These are phyloP conservation scores for Mortierella antarctica DNA, from an alignment of 192 early-diverging fungal species.

Conservation along the genomic window DNA sequence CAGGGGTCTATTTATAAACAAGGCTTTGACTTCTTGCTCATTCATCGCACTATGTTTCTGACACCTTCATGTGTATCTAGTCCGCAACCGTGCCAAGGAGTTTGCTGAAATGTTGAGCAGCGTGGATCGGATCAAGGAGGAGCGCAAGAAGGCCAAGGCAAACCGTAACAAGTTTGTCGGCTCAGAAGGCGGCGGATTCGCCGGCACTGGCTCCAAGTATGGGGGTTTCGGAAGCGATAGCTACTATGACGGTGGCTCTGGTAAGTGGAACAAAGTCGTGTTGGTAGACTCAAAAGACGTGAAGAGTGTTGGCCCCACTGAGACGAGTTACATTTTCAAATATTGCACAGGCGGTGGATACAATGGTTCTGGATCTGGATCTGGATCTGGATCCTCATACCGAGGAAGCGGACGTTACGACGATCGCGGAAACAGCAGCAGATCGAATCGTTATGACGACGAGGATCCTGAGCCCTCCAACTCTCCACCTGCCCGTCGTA, in stretches of 20 bases:
- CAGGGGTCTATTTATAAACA: conserved; percentile 3
- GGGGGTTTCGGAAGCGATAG: conserved; percentile 77
- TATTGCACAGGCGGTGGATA: conserved; percentile 30
- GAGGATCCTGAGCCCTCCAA: conserved; percentile 27
- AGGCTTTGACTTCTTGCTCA: too few species aligned
- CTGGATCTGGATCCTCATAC: conserved; percentile 27
- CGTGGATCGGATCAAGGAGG: conserved; percentile 81
- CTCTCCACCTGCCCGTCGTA: conserved; percentile 37
- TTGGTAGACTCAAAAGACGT: background rate
- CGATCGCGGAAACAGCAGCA: conserved; percentile 39
- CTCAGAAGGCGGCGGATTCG: conserved; percentile 58
- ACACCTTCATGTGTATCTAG: conserved; percentile 48
- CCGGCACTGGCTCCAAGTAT: conserved; percentile 56
- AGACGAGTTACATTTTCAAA: background rate
- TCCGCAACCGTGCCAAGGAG: conserved; percentile 90
- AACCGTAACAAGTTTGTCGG: conserved; percentile 92
- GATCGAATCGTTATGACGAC: conserved; percentile 55
- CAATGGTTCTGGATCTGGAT: conserved; percentile 36
- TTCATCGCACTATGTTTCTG: background rate
- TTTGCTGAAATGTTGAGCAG: conserved; percentile 84
- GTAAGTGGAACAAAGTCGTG: conserved; percentile 1
- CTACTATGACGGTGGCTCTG: conserved; percentile 39
- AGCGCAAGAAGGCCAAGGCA: conserved; percentile 89
- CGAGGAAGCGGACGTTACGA: conserved; percentile 33
- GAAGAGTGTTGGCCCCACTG: background rate